A percentile compares a stretch with the other conserved stretches of the same genome.
These are phyloP conservation scores for Myrica gale DNA, from an alignment of 306 rosid species.

Conservation along the genomic window DNA sequence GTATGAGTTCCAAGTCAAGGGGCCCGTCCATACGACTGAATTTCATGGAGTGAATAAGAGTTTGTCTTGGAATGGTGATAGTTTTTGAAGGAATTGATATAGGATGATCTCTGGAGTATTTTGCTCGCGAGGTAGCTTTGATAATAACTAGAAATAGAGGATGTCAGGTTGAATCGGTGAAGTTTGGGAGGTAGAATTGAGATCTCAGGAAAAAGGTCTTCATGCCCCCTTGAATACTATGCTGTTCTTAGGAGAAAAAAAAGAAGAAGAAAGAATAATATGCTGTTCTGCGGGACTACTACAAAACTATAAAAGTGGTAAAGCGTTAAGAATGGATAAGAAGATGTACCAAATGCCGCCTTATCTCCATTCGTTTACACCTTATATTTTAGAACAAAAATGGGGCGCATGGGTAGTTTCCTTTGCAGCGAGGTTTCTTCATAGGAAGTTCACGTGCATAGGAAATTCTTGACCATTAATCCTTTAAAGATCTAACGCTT, in stretches of 20 bases:
- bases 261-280: too few species aligned
- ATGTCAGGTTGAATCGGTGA: conserved; percentile 27
- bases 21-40: not conserved
- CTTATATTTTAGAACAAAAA: not conserved
- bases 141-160: conserved; percentile 26
- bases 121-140: conserved; percentile 19
- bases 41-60: not conserved
- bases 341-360: not conserved
- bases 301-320: not conserved
- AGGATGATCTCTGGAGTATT: conserved; percentile 19
- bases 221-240: conserved; percentile 22
- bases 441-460: too few species aligned
- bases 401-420: not conserved
- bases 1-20: conserved; percentile 14
- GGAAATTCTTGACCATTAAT: too few species aligned
- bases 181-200: conserved; percentile 31
- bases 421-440: too few species aligned
- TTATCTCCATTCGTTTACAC: not conserved
- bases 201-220: conserved; percentile 41
- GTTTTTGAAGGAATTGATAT: conserved; percentile 17
- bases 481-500: too few species aligned
- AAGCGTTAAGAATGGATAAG: not conserved
- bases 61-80: not conserved
- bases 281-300: not conserved
- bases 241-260: too few species aligned